Evolutionary conservation across 345 rosid genomes (phyloP), one percentile per base, ranked within the genome.

Genomic region (Jatropha curcas): DNA sequence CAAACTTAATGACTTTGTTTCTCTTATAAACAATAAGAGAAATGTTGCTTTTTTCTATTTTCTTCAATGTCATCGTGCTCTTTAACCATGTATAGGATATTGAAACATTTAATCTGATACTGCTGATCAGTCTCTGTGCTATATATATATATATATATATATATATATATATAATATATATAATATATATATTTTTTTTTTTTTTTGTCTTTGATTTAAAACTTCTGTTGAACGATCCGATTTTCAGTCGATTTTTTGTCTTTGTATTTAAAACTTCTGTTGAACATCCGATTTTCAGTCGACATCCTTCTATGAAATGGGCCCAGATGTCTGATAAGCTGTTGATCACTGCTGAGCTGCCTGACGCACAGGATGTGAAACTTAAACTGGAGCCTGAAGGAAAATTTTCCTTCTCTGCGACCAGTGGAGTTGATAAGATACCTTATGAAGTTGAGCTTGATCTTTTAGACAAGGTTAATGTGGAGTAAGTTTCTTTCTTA

Each of bases 341-440:
- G 46, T 85, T 72, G 82, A 72, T 88, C 28, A 88, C 86, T 0
- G 51, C 86, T 55, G 83, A 79, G 24, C 68, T 88, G 35, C 86
- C 86, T 10, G 89, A 88, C 67, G 86, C 86, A 17, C 79, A 84
- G 79, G 81, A 86, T 61, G 82, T 77, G 33, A 84, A 88, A 76
- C 79, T 84, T 46, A 84, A 83, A 76, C 74, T 84, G 45, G 88
- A 82, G 70, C 88, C 88, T 14, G 83, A 81, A 74, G 89, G 91
- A 27, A 84, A 81, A 9, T 72, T 86, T 71, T 50, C 63, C 67
- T 88, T 88, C 70, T 81, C 86, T 55, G 89, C 88, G 60, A 70
- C 70, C 3, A 64, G 74, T 64, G 89, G 89, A 74, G 71, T 27
- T 0, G 84, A 76, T 67, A 81, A 86, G 73, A 81, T 76, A 62